Percentiles rank a stretch among this genome's conserved stretches.
Evolutionary conservation across 257 asterid species (phyloP).

Genomic region (Solanum virginianum): DNA sequence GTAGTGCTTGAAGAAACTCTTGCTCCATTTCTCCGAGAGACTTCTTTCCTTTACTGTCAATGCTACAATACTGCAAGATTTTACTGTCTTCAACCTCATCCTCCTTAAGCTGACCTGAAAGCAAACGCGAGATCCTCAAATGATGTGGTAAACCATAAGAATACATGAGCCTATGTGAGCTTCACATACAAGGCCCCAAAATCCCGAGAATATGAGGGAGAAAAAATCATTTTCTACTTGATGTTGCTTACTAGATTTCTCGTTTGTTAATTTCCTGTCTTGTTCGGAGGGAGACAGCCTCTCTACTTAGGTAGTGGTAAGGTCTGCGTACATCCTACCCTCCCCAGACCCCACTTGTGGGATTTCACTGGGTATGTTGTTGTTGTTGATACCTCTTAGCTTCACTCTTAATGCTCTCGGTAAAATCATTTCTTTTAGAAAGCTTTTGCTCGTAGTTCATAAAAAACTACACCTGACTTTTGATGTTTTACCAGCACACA

Average conservation of each 20-base stretch:
- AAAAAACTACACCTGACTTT: not conserved
- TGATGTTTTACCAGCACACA: not conserved
- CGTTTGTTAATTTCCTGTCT: no score
- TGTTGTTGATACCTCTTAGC: not conserved
- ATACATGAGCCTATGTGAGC: no score
- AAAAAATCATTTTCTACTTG: no score
- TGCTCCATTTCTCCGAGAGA: conserved; percentile 93
- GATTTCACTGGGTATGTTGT: no score
- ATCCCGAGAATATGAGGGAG: no score
- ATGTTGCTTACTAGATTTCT: no score
- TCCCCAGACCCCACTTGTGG: no score
- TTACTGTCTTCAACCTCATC: conserved; percentile 72
- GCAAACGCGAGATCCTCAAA: not conserved
- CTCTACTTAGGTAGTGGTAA: no score
- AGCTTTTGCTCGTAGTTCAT: not conserved
- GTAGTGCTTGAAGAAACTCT: conserved; percentile 93
- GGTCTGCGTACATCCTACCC: no score
- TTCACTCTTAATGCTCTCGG: not conserved
- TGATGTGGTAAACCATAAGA: no score
- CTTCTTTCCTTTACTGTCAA: conserved; percentile 58
- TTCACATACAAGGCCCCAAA: no score
- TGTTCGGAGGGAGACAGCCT: no score
- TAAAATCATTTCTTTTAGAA: not conserved
- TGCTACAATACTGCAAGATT: conserved; percentile 75
- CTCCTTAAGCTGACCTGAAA: conserved; percentile 57